Base-by-base conservation (phyloP, 2,329 filamentous ascomycete species). In the Colletotrichum ledebouriae region DNA sequence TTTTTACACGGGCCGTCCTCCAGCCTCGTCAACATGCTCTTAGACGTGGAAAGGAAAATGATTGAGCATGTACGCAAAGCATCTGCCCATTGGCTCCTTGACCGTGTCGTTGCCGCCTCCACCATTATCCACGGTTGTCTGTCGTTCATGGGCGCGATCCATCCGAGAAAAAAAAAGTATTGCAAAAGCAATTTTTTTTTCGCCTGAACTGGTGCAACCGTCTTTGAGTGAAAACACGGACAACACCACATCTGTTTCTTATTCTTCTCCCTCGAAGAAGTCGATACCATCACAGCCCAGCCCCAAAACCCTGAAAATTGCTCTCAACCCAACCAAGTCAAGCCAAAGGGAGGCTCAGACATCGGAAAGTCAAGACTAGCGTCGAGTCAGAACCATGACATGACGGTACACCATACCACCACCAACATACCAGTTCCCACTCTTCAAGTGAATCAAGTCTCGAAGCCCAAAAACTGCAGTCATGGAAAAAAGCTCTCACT, bases 141-240 rank as follows among this genome's bases (percentile, higher is more conserved):
- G 29, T 29, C 29, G 7, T 29, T 4, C 29, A 7, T 6, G 29
- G 29, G 29, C 29, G 29, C 29, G 9, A 29, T 9, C 29, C 29
- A 6, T 29, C 29, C 29, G 29, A 29, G 29, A 29, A 29, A 29
- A 29, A 10, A 44, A 57, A 57, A 20, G 25, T 22, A 33, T 25
- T 4, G 25, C 29, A 29, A 29, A 29, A 59, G 37, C 42, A 59
- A 49, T 39, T 42, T 49, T 49, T 39, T 12, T 20, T 25, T 34
- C 42, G n/a, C 39, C 56, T 49, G 56, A 49, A 59, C 42, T 33
- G 47, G 42, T 39, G 57, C 42, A 49, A 39, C 42, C 42, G 57
- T 59, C 33, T 41, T 33, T 20, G 20, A 10, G 13, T 2, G 20
- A 20, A 25, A 25, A 15, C 29, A 29, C 29, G 29, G 29, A 29